Evolutionary conservation across 345 rosid genomes (phyloP), one percentile per base, ranked within the genome.

Genomic region (Linum tenue): DNA sequence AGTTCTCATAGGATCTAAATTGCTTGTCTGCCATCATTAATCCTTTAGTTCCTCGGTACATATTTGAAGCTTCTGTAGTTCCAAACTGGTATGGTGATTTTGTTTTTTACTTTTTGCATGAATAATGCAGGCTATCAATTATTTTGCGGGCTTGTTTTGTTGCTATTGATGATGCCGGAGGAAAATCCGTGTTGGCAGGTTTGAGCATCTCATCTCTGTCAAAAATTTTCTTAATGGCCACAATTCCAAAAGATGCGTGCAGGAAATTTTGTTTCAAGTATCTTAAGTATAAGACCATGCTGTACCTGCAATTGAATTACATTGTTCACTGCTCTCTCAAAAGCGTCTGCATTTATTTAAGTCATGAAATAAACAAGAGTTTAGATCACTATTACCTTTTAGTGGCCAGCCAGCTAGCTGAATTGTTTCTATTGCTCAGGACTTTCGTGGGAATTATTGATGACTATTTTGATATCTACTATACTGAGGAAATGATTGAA

Each of bases 101-200:
- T 62, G n/a, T 68, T 78, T 55, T 70, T 73, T 44, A 59, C 59
- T 65, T 64, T 12, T 76, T 64, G 61, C 48, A 44, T 55, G 56
- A 39, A 75, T 39, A 65, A 44, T 83, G 86, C 90, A 92, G 99
- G 99, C 90, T 64, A 94, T 94, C 97, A 94, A 94, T 77, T 94
- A 85, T 81, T 88, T 94, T 78, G 99, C 97, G 78, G 99, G 99
- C 39, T 59, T 90, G n/a, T n/a, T n/a, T n/a, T n/a, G 60, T 83
- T 94, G 77, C 87, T 94, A 75, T 95, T 94, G 57, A 67, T 94
- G 82, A 94, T 94, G 97, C 97, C 97, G 3, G 99, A 94, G 76
- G 99, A 94, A 77, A 88, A 94, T 79, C 97, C 99, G 59, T 94
- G 90, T 80, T 94, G 99, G 99, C 90, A 90, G 63, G 82, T 83